Evolutionary conservation across 768 basidiomycete species (phyloP).

Genomic region (Leccinum arenicola): DNA sequence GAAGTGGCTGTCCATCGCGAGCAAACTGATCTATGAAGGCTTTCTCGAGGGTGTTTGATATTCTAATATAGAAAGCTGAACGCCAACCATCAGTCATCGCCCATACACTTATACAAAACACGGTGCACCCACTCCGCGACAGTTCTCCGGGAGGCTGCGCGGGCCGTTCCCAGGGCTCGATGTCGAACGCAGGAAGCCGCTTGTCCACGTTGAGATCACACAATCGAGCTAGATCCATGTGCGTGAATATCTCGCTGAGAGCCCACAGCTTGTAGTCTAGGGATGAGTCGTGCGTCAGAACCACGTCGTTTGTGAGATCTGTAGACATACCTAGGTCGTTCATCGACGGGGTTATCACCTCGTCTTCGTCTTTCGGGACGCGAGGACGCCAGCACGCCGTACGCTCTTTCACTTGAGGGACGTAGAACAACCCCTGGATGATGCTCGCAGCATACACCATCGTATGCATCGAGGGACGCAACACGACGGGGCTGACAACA

Average conservation of each 20-base stretch:
- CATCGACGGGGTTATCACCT: conserved; percentile 25
- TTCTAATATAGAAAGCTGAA: conserved; percentile 48
- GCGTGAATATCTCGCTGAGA: conserved; percentile 62
- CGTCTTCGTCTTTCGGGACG: conserved; percentile 14
- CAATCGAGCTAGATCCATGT: conserved; percentile 65
- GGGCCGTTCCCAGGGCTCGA: conserved; percentile 38
- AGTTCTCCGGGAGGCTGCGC: conserved; percentile 40
- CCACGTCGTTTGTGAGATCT: conserved; percentile 1
- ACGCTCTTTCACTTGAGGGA: conserved; percentile 63
- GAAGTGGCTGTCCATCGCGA: conserved; percentile 30
- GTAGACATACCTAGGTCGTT: conserved; percentile 37
- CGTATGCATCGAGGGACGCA: conserved; percentile 53
- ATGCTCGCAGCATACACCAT: conserved; percentile 62
- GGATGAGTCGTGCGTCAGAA: not conserved
- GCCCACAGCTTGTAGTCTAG: conserved; percentile 52
- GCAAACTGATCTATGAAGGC: conserved; percentile 38
- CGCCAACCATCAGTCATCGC: conserved; percentile 6
- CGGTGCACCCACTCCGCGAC: conserved; percentile 35
- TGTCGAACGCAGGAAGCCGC: conserved; percentile 45
- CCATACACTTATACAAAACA: not conserved
- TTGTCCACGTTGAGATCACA: conserved; percentile 54
- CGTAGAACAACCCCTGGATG: conserved; percentile 50
- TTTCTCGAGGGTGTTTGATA: conserved; percentile 45
- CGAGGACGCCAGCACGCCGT: conserved; percentile 38
- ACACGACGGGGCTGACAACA: conserved; percentile 58